Base-by-base conservation (phyloP, 495 filamentous ascomycete genomes). In the Aspergillus bridgeri region DNA sequence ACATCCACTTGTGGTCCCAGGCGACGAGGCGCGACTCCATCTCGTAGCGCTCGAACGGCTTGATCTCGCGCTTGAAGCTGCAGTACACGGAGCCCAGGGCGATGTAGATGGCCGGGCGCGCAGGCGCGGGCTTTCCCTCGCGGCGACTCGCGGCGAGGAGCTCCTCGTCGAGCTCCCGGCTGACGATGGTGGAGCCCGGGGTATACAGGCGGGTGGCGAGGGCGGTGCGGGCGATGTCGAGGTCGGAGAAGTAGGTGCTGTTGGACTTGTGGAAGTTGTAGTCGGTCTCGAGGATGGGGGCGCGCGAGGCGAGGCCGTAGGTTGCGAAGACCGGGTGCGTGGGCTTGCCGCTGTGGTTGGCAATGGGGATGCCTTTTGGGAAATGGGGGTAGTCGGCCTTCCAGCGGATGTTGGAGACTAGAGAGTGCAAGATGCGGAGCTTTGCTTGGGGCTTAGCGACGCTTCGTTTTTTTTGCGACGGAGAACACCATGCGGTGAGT, bases 1-100 rank as follows among this genome's bases (percentile, higher is more conserved):
- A 94, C 55, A 93, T 66, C 91, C 91, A 96, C 65, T 96, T 96
- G 48, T 81, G 73, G 67, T 95, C 89, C 89, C 89, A 92, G n/a
- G 72, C 74, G 48, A 90, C 66, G 38, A 91, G 69, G 43, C 83
- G 73, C 2, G 83, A 85, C 76, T 84, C 84, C 54, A 91, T 81
- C 69, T 91, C 86, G 56, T 82, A 89, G 11, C 68, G 69, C 69
- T 86, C 75, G 48, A 83, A 85, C 1, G 86, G 86, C 57, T 83
- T 81, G 50, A 92, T 83, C 73, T 91, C 87, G 21, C 78, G 73
- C 65, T 83, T 83, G 67, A 90, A 91, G 53, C 72, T 78, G 65
- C 85, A 88, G 43, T 74, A 81, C 22, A 89, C 84, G 0, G 76
- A 85, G 2, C 88, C 88, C 0, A 92, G 81, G 17, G 76, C 59